phyloP scores from a whole-genome alignment of 2,329 filamentous ascomycete genomes.

The Myriangium duriaei region DNA sequence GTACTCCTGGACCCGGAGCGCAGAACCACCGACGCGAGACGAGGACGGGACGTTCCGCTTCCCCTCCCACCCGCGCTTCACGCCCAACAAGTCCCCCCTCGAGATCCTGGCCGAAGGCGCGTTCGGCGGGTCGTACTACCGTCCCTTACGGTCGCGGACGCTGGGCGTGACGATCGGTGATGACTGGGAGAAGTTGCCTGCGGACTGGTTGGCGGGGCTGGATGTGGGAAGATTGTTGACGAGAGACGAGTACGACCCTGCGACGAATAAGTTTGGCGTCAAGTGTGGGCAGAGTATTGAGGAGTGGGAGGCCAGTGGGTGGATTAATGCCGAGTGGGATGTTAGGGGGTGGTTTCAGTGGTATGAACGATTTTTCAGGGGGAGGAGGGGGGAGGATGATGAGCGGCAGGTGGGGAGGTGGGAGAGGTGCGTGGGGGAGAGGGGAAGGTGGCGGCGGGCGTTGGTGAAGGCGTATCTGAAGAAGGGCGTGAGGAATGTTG shows the following conservation, averaged over 20 bases:
- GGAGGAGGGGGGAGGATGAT: constrained; percentile 39
- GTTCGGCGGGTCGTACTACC: constrained; percentile 42
- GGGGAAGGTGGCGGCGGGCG: constrained; percentile 38
- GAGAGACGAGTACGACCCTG: constrained; percentile 31
- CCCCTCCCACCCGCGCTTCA: constrained; percentile 30
- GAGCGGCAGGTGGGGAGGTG: constrained; percentile 40
- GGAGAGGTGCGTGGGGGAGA: constrained; percentile 41
- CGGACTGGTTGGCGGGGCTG: constrained; percentile 32
- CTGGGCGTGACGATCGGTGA: constrained; percentile 31
- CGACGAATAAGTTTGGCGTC: constrained; percentile 42
- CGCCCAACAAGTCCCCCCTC: constrained; percentile 41
- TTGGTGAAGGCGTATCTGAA: constrained; percentile 40
- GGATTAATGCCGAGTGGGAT: constrained; percentile 42
- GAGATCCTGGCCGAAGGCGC: constrained; percentile 40
- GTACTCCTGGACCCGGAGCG: constrained; percentile 32
- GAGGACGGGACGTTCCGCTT: constrained; percentile 36
- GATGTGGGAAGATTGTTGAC: constrained; percentile 29
- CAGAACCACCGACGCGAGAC: constrained; percentile 30
- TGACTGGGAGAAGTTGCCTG: constrained; percentile 37
- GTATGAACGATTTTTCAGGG: constrained; percentile 42
- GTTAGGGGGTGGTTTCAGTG: constrained; percentile 46
- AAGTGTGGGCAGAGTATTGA: constrained; percentile 42
- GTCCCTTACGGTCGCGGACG: constrained; percentile 33
- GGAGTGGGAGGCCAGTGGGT: constrained; percentile 43
- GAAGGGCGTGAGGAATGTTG: constrained; percentile 37